Conservation (phyloP, 2,329 filamentous ascomycete genomes). For the Juglanconis sp. region DNA sequence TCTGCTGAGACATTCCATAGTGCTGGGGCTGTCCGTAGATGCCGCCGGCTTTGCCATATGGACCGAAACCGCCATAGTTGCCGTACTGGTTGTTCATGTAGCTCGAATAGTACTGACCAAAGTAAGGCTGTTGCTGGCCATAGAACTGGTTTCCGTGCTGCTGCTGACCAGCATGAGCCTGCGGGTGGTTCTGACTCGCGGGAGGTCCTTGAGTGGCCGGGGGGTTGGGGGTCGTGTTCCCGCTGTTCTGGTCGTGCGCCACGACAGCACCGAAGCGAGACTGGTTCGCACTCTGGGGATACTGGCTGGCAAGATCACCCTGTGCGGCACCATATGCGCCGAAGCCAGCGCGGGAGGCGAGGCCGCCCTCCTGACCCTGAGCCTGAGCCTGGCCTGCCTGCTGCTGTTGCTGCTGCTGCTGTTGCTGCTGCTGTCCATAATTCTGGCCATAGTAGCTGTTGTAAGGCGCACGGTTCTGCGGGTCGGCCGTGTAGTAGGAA, state of each 20-base stretch:
- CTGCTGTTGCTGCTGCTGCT: conserved; percentile 59
- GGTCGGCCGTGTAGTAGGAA: conserved; percentile 79
- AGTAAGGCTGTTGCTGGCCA: conserved; percentile 56
- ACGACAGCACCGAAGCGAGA: conserved; percentile 57
- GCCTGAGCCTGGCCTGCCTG: conserved; percentile 70
- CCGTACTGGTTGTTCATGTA: conserved; percentile 53
- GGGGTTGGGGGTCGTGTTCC: conserved; percentile 87
- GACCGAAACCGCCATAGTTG: conserved; percentile 49
- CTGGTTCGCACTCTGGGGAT: conserved; percentile 69
- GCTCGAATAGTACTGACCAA: conserved; percentile 61
- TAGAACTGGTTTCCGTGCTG: conserved; percentile 41
- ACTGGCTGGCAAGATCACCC: conserved; percentile 64
- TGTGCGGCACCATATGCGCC: conserved; percentile 69
- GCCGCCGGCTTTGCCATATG: conserved; percentile 53
- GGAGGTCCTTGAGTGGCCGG: conserved; percentile 47
- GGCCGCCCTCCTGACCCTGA: conserved; percentile 53
- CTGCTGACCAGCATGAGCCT: conserved; percentile 37
- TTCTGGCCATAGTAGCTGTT: conserved; percentile 70
- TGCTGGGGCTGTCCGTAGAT: conserved; percentile 53
- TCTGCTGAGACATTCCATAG: conserved; percentile 55
- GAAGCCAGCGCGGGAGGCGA: conserved; percentile 49
- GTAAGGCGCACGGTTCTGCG: conserved; percentile 69
- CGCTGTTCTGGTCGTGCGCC: conserved; percentile 77
- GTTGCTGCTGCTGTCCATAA: conserved; percentile 42
- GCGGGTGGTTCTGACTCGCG: conserved; percentile 30